These are phyloP conservation scores for Olyra latifolia DNA, from an alignment of 176 grass and related monocot genomes.

Conservation along the genomic window DNA sequence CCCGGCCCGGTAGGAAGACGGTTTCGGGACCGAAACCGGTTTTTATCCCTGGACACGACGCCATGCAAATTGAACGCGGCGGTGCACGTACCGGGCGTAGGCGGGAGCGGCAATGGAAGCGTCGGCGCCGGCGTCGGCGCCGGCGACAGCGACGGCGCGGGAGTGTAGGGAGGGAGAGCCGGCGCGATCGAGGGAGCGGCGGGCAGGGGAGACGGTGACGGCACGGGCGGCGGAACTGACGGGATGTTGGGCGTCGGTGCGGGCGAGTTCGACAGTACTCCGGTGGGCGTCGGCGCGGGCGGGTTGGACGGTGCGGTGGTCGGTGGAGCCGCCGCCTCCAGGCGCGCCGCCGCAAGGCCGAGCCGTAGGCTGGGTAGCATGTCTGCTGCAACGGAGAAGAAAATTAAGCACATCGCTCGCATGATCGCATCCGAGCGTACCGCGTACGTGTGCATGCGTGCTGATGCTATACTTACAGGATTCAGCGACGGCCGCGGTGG, in stretches of 20 bases:
- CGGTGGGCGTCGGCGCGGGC: not conserved
- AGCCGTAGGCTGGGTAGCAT: not conserved
- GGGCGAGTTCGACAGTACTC: not conserved
- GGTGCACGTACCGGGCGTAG: not conserved
- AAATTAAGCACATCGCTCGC: no score
- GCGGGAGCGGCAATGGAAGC: not conserved
- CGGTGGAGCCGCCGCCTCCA: no score
- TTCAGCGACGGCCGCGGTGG: constrained; percentile 17
- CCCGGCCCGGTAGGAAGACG: no score
- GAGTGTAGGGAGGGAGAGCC: not conserved
- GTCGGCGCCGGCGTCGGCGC: not conserved
- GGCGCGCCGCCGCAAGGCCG: not conserved
- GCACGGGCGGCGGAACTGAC: no score
- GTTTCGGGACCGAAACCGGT: no score
- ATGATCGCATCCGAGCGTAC: not conserved
- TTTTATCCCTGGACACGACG: no score
- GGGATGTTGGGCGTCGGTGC: no score
- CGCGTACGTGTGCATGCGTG: no score
- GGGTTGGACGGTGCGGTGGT: not conserved
- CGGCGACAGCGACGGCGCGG: not conserved
- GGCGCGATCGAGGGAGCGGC: not conserved
- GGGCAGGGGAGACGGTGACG: not conserved
- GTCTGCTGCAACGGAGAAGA: not conserved
- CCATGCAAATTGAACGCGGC: not conserved
- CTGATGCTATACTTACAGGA: not conserved